Evolutionary conservation across 768 basidiomycete genomes (phyloP).

Genomic region (Termitomyces sp.): DNA sequence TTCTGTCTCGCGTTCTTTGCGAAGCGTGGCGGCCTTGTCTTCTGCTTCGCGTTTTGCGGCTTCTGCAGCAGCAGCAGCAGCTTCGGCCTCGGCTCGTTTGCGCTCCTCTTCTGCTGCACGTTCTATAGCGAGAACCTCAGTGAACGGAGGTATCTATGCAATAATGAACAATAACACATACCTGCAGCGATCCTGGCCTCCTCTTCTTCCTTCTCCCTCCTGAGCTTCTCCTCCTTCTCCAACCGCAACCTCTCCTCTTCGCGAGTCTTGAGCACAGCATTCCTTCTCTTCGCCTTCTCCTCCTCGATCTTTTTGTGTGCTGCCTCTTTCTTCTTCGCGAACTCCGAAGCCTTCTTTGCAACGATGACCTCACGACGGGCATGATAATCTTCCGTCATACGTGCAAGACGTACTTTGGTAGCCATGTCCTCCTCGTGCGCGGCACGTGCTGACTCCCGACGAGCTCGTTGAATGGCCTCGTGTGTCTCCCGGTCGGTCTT

Average conservation of each 20-base stretch:
- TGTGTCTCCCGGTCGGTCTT: slow-evolving; percentile 70
- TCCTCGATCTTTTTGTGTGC: slow-evolving; percentile 74
- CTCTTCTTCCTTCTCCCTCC: slow-evolving; percentile 54
- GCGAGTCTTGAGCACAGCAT: slow-evolving; percentile 52
- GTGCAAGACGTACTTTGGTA: slow-evolving; percentile 70
- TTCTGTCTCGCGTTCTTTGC: slow-evolving; percentile 51
- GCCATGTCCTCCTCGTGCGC: slow-evolving; percentile 67
- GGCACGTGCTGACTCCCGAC: slow-evolving; percentile 51
- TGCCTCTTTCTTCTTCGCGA: slow-evolving; percentile 51
- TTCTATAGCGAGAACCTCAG: slow-evolving; percentile 32
- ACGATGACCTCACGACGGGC: slow-evolving; percentile 52
- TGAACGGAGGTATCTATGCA: neutral
- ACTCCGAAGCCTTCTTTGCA: slow-evolving; percentile 63
- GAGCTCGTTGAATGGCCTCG: slow-evolving; percentile 55
- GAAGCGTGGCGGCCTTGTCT: slow-evolving; percentile 48
- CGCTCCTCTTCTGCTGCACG: slow-evolving; percentile 55
- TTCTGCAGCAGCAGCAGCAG: slow-evolving; percentile 43
- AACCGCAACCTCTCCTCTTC: slow-evolving; percentile 51
- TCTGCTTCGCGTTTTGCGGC: slow-evolving; percentile 63
- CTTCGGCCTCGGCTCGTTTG: slow-evolving; percentile 48
- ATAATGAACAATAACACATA: slow-evolving; percentile 25
- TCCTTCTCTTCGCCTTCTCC: slow-evolving; percentile 76
- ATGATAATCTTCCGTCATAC: slow-evolving; percentile 73
- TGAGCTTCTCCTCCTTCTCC: slow-evolving; percentile 39
- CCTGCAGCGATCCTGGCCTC: slow-evolving; percentile 50